Conservation (phyloP, 371 early-diverging fungal genomes). For the Hamiltosporidium tvaerminnensis region DNA sequence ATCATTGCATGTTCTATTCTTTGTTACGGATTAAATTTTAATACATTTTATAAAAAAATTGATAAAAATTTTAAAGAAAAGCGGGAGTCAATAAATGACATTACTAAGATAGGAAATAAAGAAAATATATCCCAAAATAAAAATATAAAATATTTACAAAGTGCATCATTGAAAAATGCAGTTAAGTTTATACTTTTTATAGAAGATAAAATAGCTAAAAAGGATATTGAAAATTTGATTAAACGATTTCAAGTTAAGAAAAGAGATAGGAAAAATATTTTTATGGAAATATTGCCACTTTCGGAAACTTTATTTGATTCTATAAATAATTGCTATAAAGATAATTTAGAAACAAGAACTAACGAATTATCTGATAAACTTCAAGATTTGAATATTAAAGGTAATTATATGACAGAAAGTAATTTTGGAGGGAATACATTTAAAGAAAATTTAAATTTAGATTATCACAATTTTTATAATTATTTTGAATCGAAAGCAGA, state of each 20-base stretch:
- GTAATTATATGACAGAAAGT: too few relatives aligned
- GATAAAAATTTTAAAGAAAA: slow-evolving; percentile 1
- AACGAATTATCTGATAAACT: too few relatives aligned
- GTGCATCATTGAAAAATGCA: slow-evolving; percentile 12
- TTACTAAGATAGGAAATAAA: not conserved
- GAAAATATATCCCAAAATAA: not conserved
- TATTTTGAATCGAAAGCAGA: too few relatives aligned
- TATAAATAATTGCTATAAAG: slow-evolving; percentile 13
- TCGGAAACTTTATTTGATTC: slow-evolving; percentile 22
- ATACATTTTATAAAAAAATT: slow-evolving; percentile 6
- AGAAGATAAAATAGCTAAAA: slow-evolving; percentile 16
- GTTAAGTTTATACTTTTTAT: slow-evolving; percentile 21
- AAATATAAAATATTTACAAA: not conserved
- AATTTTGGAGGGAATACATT: too few relatives aligned
- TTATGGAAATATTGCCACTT: slow-evolving; percentile 23
- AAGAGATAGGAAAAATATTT: slow-evolving; percentile 24
- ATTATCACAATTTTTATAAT: too few relatives aligned
- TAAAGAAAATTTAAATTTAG: too few relatives aligned
- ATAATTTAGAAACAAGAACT: too few relatives aligned
- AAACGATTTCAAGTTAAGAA: slow-evolving; percentile 18
- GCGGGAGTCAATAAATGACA: slow-evolving; percentile 1
- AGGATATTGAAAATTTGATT: slow-evolving; percentile 21
- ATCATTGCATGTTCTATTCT: slow-evolving; percentile 33
- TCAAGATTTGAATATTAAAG: too few relatives aligned
- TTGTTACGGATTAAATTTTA: slow-evolving; percentile 33